Conservation (phyloP, 805 yeast genomes). For the Torulaspora microellipsoides region DNA sequence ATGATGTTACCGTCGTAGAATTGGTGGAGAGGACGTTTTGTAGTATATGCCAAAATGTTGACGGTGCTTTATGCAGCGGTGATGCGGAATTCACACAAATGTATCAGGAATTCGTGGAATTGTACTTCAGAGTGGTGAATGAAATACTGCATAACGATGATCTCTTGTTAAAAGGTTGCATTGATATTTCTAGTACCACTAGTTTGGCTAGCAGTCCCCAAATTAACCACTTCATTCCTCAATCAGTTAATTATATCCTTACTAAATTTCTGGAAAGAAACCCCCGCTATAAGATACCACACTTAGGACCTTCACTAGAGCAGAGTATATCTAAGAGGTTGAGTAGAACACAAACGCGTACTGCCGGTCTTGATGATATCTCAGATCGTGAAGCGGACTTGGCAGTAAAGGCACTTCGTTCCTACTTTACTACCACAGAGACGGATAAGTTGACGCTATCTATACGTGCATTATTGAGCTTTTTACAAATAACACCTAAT, state of each 20-base stretch:
- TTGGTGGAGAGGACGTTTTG: slow-evolving; percentile 45
- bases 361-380: slow-evolving; percentile 23
- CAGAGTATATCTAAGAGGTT: slow-evolving; percentile 23
- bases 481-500: slow-evolving; percentile 36
- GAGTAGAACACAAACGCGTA: slow-evolving; percentile 32
- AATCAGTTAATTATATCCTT: slow-evolving; percentile 25
- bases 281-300: slow-evolving; percentile 19
- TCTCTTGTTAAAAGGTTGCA: slow-evolving; percentile 29
- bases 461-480: slow-evolving; percentile 48
- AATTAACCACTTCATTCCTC: slow-evolving; percentile 24
- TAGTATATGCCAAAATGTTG: slow-evolving; percentile 49
- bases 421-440: slow-evolving; percentile 60
- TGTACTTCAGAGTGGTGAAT: slow-evolving; percentile 28
- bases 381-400: slow-evolving; percentile 28
- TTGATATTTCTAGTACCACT: slow-evolving; percentile 30
- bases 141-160: slow-evolving; percentile 28
- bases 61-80: slow-evolving; percentile 60
- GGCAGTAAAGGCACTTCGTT: slow-evolving; percentile 43
- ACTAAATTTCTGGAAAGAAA: slow-evolving; percentile 27
- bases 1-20: slow-evolving; percentile 61
- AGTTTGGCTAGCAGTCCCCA: slow-evolving; percentile 29
- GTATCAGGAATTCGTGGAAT: slow-evolving; percentile 39
- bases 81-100: slow-evolving; percentile 51
- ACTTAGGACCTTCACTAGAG: slow-evolving; percentile 11
- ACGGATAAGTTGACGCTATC: slow-evolving; percentile 56